Base-by-base conservation (phyloP, 768 basidiomycete species). In the Rhodotorula paludigena region DNA sequence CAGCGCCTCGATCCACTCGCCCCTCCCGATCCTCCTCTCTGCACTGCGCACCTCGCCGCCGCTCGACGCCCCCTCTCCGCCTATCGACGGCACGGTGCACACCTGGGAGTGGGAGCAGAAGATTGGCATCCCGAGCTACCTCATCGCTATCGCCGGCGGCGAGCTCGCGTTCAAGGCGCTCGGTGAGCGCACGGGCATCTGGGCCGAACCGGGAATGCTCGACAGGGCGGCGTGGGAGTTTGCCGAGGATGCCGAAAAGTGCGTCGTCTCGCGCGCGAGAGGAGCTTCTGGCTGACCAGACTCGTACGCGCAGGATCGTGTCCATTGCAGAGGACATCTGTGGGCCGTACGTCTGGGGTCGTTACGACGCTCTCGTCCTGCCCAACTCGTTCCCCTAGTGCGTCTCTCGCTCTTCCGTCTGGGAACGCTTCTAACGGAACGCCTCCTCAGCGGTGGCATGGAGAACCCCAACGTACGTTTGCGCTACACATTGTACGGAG, bases 351-450 rank as follows among this genome's bases (percentile, higher is more conserved):
- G 81, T 81, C 57, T 97, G 92, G 74, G 87, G 89, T 5, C 87
- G 92, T 1, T 96, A 92, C 75, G 92, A 97, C 76, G 77, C 94
- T 3, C 82, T 97, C 28, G 86, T 97, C 32, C 81, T 97, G 7
- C 93, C 93, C 0, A 87, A 90, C 20, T 87, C 89, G 0, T 97
- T 96, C 83, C 93, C 92, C 1, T 94, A 2, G n/a, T n/a, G n/a
- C n/a, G n/a, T n/a, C n/a, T n/a, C n/a, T n/a, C n/a, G n/a, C n/a
- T n/a, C n/a, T n/a, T n/a, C n/a, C n/a, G n/a, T n/a, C n/a, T n/a
- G n/a, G n/a, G n/a, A n/a, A n/a, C n/a, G n/a, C n/a, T n/a, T n/a
- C n/a, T n/a, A n/a, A n/a, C n/a, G n/a, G n/a, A n/a, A n/a, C n/a
- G n/a, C n/a, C n/a, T n/a, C n/a, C n/a, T n/a, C n/a, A n/a, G n/a